Evolutionary conservation across 139 green algal species (phyloP).

Genomic region (Volvox africanus): DNA sequence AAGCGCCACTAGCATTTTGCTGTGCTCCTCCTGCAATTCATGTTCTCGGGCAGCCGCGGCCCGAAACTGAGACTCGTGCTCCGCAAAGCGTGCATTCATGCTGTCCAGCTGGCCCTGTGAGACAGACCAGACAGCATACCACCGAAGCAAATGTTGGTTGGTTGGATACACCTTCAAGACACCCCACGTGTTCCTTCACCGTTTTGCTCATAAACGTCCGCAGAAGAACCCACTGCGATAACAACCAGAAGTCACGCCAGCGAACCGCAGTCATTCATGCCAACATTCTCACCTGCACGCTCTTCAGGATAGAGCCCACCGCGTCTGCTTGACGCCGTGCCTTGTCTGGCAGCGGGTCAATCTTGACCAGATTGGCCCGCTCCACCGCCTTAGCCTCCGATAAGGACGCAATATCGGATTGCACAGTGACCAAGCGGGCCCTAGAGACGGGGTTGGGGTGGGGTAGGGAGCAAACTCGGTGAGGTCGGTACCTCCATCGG

Average conservation of each 20-base stretch:
- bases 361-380: slow-evolving; percentile 36
- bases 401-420: background rate
- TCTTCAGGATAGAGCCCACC: slow-evolving; percentile 57
- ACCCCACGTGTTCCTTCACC: too few species aligned
- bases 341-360: slow-evolving; percentile 65
- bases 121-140: background rate
- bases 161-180: too few species aligned
- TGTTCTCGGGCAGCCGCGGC: slow-evolving; percentile 23
- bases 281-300: slow-evolving; percentile 37
- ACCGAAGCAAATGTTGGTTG: too few species aligned
- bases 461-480: background rate
- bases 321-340: slow-evolving; percentile 57
- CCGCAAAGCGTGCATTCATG: slow-evolving; percentile 41
- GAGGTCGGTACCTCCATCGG: too few species aligned
- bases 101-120: slow-evolving; percentile 58
- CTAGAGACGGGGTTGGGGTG: background rate
- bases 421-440: background rate
- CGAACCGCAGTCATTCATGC: too few species aligned
- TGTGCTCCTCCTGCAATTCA: slow-evolving; percentile 66
- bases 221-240: too few species aligned
- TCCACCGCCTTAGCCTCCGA: slow-evolving; percentile 38
- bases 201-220: too few species aligned
- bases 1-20: slow-evolving; percentile 50
- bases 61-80: slow-evolving; percentile 50
- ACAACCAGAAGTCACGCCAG: too few species aligned